Conservation (phyloP, 169 alveolate genomes). For the Miamiensis avidus region DNA sequence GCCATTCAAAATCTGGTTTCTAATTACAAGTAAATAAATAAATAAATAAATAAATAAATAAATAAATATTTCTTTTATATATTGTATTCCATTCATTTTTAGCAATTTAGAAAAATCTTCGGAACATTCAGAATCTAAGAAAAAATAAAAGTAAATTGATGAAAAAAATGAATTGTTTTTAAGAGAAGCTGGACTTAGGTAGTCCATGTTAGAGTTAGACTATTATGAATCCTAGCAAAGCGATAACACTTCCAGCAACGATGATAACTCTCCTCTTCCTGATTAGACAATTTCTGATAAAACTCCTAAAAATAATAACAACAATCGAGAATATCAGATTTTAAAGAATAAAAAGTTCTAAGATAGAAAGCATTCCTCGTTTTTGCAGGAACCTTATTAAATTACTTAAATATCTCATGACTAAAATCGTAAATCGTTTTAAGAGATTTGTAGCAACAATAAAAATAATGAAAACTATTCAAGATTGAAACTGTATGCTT, state of each 20-base stretch:
- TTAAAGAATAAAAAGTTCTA: too few relatives aligned
- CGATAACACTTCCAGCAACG: background rate
- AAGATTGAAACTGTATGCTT: background rate
- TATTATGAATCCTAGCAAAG: background rate
- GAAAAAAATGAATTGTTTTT: background rate
- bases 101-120: background rate
- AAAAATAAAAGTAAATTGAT: too few relatives aligned
- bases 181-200: background rate
- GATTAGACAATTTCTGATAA: too few relatives aligned
- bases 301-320: background rate
- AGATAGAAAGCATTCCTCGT: too few relatives aligned
- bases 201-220: background rate
- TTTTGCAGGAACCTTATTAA: too few relatives aligned
- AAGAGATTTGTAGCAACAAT: too few relatives aligned
- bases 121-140: background rate
- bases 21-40: too few relatives aligned
- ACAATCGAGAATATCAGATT: background rate
- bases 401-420: too few relatives aligned
- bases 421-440: too few relatives aligned
- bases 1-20: background rate
- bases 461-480: too few relatives aligned
- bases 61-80: background rate
- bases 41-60: too few relatives aligned
- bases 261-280: background rate
- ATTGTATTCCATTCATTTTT: too few relatives aligned